Evolutionary conservation across 345 rosid genomes (phyloP).

Genomic region (Litchi chinensis): DNA sequence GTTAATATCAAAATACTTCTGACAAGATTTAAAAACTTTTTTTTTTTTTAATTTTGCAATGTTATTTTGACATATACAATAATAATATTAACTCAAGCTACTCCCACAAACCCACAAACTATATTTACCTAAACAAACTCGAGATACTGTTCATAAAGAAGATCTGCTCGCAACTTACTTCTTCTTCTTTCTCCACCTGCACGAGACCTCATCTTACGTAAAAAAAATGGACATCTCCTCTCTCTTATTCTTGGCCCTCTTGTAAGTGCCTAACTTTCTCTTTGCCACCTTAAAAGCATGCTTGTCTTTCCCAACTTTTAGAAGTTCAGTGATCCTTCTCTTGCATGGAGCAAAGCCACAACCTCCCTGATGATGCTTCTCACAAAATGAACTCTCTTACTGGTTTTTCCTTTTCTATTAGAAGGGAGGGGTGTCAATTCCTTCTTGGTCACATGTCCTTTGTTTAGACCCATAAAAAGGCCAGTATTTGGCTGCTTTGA

Average conservation of each 20-base stretch:
- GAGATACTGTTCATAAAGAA: no score
- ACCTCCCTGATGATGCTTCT: constrained; percentile 54
- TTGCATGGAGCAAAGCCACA: constrained; percentile 63
- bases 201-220: no score
- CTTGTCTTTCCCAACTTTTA: constrained; percentile 62
- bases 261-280: constrained; percentile 57
- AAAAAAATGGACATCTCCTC: no score
- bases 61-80: no score
- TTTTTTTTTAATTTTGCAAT: no score
- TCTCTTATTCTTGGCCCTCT: constrained; percentile 35
- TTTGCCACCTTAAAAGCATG: constrained; percentile 59
- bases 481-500: constrained; percentile 42
- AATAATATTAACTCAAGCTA: no score
- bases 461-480: constrained; percentile 44
- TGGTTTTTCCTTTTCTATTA: constrained; percentile 50
- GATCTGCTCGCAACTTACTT: no score
- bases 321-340: constrained; percentile 55
- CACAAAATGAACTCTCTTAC: constrained; percentile 56
- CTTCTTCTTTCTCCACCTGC: no score
- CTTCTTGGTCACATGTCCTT: constrained; percentile 42
- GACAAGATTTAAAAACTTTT: no score
- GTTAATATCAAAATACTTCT: no score
- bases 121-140: no score
- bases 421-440: constrained; percentile 42
- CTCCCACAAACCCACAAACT: no score